Evolutionary conservation across 2,329 filamentous ascomycete genomes (phyloP).

Genomic region (Penicillium crustosum): DNA sequence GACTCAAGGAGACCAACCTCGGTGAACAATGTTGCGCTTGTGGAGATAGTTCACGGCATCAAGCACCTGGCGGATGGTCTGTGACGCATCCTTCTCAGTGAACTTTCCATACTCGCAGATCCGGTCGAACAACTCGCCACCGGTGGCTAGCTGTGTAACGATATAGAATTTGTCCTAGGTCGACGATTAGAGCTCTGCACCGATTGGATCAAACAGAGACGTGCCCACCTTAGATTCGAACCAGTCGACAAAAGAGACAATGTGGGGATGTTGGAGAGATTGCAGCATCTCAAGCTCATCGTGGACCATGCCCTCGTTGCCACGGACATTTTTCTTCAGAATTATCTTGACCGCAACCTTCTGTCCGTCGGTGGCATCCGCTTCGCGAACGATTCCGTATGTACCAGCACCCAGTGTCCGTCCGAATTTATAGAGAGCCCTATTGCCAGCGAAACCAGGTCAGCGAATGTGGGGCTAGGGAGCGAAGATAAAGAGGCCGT

Average conservation of each 20-base stretch:
- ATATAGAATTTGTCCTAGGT: conserved; percentile 98
- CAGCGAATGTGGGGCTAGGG: conserved; percentile 3
- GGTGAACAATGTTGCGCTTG: conserved; percentile 89
- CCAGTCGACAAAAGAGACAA: conserved; percentile 97
- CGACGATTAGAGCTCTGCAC: neutral
- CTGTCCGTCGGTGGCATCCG: conserved; percentile 71
- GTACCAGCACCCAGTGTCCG: conserved; percentile 93
- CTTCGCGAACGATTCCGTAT: conserved; percentile 97
- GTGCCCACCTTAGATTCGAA: conserved; percentile 86
- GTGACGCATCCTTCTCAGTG: conserved; percentile 95
- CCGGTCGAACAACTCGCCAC: conserved; percentile 94
- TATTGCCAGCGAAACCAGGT: conserved; percentile 39
- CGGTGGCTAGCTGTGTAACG: conserved; percentile 91
- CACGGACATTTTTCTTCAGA: conserved; percentile 97
- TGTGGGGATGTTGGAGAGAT: conserved; percentile 86
- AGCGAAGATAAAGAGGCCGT: conserved; percentile 31
- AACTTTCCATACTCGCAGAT: conserved; percentile 98
- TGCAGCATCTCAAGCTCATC: conserved; percentile 95
- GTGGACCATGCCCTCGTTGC: conserved; percentile 98
- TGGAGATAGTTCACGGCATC: conserved; percentile 94
- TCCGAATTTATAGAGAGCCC: conserved; percentile 86
- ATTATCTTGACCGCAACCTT: conserved; percentile 99
- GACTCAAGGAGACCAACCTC: conserved; percentile 59
- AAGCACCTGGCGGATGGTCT: conserved; percentile 92
- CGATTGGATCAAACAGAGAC: neutral